These are phyloP conservation scores for Sordariomycetes sp. DNA, from an alignment of 2,329 filamentous ascomycete genomes.

Conservation along the genomic window DNA sequence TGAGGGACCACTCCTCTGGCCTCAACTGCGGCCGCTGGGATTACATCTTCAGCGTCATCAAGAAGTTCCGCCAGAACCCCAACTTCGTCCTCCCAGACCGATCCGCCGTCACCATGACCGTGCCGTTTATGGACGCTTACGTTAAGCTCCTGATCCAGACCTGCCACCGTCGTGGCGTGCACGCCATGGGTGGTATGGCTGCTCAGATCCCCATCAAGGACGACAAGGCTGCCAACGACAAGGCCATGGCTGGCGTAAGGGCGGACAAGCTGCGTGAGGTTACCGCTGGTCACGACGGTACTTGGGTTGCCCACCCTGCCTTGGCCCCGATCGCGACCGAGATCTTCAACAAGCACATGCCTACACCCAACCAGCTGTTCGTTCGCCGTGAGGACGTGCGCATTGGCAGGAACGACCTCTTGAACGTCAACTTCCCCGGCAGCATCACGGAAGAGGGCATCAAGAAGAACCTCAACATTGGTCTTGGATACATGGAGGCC, in stretches of 20 bases:
- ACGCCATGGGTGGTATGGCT: constrained; percentile 91
- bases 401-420: constrained; percentile 69
- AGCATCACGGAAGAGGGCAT: constrained; percentile 80
- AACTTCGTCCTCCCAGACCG: constrained; percentile 85
- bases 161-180: constrained; percentile 78
- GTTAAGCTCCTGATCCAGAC: constrained; percentile 84
- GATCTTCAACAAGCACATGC: constrained; percentile 90
- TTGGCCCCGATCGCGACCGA: constrained; percentile 73
- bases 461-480: constrained; percentile 85
- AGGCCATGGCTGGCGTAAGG: constrained; percentile 75
- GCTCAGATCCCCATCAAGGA: constrained; percentile 91
- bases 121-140: constrained; percentile 87
- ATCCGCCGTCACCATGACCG: constrained; percentile 78
- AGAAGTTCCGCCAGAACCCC: constrained; percentile 84
- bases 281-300: constrained; percentile 77
- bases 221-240: constrained; percentile 72
- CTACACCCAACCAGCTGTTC: constrained; percentile 83
- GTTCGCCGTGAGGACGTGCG: constrained; percentile 65
- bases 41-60: constrained; percentile 93
- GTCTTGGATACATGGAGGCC: constrained; percentile 84
- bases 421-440: constrained; percentile 87
- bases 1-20: constrained; percentile 79
- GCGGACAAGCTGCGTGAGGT: constrained; percentile 86
- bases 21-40: constrained; percentile 93
- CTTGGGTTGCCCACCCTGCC: constrained; percentile 85